Conservation (phyloP, 305 asterid genomes). For the Lippia alba region DNA sequence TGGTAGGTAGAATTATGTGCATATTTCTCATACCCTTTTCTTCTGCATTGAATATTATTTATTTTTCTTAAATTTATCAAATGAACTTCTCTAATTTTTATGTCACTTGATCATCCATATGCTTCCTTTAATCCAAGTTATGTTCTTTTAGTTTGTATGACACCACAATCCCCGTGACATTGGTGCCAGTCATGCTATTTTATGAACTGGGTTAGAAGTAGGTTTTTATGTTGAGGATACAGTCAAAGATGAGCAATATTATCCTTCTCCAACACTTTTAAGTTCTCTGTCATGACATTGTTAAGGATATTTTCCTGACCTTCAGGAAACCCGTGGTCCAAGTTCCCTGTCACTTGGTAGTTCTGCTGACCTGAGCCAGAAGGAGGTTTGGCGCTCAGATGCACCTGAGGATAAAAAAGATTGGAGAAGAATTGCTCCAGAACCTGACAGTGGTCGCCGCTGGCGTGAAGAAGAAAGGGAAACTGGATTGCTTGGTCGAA, state of each 20-base stretch:
- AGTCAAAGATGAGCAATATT: neutral
- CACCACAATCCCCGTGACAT: neutral
- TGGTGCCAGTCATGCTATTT: neutral
- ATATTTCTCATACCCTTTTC: neutral
- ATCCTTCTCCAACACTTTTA: neutral
- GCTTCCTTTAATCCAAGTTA: neutral
- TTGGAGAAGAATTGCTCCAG: constrained; percentile 72
- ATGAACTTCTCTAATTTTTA: constrained; percentile 3
- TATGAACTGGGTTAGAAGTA: constrained; percentile 3
- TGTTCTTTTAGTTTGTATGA: constrained; percentile 8
- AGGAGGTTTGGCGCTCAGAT: constrained; percentile 84
- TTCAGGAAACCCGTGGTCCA: constrained; percentile 88
- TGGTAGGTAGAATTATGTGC: neutral
- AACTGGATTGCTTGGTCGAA: constrained; percentile 93
- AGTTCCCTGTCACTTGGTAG: constrained; percentile 86
- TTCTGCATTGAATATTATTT: neutral
- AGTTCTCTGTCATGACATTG: neutral
- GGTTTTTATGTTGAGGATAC: constrained; percentile 11
- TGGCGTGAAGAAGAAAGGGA: constrained; percentile 99
- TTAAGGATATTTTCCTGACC: constrained; percentile 21
- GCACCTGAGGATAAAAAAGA: constrained; percentile 82
- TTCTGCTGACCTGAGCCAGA: constrained; percentile 77
- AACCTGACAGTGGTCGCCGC: constrained; percentile 85
- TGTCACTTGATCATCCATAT: neutral
- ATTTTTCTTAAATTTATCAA: neutral